Evolutionary conservation across 148 eudicot genomes (phyloP), one percentile per base, ranked within the genome.

Genomic region (Camellia japonica): DNA sequence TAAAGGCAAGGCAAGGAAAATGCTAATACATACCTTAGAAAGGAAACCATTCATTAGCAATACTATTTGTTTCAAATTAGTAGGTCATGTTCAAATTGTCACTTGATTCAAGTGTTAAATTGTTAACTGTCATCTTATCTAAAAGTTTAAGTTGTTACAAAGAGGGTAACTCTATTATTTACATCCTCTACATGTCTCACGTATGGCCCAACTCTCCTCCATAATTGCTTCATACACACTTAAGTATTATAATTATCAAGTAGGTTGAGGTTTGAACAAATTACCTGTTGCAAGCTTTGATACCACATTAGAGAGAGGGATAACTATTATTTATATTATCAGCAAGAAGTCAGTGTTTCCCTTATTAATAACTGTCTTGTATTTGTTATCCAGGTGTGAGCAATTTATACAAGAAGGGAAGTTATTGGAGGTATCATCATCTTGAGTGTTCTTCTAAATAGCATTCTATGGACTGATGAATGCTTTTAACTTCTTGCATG

Each of bases 321-420:
- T 30, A 30, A 30, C 38, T 30, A 30, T 30, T 30, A 1, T 30
- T 30, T 30, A 30, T 30, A 30, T 30, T 30, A 30, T 1, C 38
- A 30, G 38, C 38, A 0, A 60, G 4, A 19, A 74, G 3, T 67
- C 15, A 8, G 7, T 23, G 5, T 71, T 77, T 54, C 41, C 20
- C 49, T 77, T 18, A 15, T 55, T 75, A 55, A 80, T 9, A 23
- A 66, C 11, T 62, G 3, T 43, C 12, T 41, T 5, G 77, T 62
- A 10, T 51, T 49, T 78, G 49, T 68, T 78, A 30, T 82, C 83
- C 88, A 94, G 97, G 89, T 91, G 87, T 73, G 97, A 87, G 78
- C 93, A 87, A 83, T 89, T 92, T 81, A 63, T 90, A 65, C 90
- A 85, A 71, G 90, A 89, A 78, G 95, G 93, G 63, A 89, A 87